A percentile compares a stretch with the other conserved stretches of the same genome.
Conservation (phyloP, 2,329 filamentous ascomycete genomes). For the Acarospora socialis region DNA sequence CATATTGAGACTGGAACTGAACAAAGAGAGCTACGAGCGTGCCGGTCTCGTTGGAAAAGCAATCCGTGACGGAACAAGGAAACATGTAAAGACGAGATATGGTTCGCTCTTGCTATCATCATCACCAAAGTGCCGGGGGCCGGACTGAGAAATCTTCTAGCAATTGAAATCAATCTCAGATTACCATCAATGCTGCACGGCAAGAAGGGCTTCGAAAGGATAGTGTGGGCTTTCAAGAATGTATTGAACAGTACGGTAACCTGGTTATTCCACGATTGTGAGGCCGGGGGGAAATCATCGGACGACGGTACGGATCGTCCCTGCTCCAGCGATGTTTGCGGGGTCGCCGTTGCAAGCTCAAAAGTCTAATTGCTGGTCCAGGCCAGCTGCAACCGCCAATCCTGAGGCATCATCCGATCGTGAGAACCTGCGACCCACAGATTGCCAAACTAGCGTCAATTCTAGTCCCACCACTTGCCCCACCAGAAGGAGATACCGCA, state of each 20-base stretch:
- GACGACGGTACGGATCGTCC: slow-evolving; percentile 29
- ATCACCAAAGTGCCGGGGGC: background rate
- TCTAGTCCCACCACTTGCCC: slow-evolving; percentile 21
- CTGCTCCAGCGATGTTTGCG: slow-evolving; percentile 14
- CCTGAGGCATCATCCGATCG: slow-evolving; percentile 10
- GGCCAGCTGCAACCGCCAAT: slow-evolving; percentile 21
- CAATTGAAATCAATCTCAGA: slow-evolving; percentile 63
- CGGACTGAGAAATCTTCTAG: slow-evolving; percentile 31
- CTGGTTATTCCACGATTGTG: slow-evolving; percentile 65
- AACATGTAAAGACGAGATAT: slow-evolving; percentile 58
- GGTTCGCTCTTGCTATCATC: slow-evolving; percentile 31
- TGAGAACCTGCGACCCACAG: background rate
- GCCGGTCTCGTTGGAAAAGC: slow-evolving; percentile 65
- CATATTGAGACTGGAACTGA: slow-evolving; percentile 58
- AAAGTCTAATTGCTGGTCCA: too few species aligned
- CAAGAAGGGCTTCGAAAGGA: slow-evolving; percentile 66
- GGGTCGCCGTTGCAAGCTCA: slow-evolving; percentile 24
- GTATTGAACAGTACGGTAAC: slow-evolving; percentile 52
- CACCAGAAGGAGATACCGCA: slow-evolving; percentile 18
- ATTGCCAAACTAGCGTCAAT: slow-evolving; percentile 15
- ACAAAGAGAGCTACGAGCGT: slow-evolving; percentile 68
- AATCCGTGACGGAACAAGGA: slow-evolving; percentile 41
- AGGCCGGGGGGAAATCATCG: slow-evolving; percentile 12
- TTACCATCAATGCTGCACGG: slow-evolving; percentile 64
- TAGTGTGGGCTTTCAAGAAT: slow-evolving; percentile 65